These are phyloP conservation scores for Populus tomentosa DNA, from an alignment of 441 rosid species.

Conservation along the genomic window DNA sequence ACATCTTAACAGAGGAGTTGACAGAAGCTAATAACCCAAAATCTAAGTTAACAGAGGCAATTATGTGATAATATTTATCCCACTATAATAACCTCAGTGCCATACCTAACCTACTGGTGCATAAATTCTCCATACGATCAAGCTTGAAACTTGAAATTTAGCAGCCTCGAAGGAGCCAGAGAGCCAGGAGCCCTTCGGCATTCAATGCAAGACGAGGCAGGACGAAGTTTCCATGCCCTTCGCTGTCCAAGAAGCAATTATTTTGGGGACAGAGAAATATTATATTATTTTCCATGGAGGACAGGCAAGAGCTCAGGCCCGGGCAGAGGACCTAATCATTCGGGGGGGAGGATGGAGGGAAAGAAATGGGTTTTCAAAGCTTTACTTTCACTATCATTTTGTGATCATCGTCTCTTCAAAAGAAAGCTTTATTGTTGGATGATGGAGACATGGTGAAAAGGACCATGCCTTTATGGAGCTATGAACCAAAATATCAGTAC, in stretches of 20 bases:
- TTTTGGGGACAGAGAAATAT: background rate
- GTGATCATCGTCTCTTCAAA: slow-evolving; percentile 42
- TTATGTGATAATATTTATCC: slow-evolving; percentile 23
- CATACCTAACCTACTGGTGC: no score
- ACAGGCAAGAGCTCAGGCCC: slow-evolving; percentile 10
- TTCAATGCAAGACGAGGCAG: background rate
- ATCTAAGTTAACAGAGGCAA: slow-evolving; percentile 30
- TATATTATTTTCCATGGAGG: slow-evolving; percentile 1
- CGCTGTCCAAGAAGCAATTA: background rate
- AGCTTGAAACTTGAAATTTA: no score
- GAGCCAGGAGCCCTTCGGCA: no score
- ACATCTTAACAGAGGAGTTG: slow-evolving; percentile 5
- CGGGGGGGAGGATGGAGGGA: slow-evolving; percentile 27
- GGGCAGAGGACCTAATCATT: background rate
- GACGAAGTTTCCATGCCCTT: slow-evolving; percentile 13
- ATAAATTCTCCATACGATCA: background rate
- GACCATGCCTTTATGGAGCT: slow-evolving; percentile 4
- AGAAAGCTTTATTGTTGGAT: slow-evolving; percentile 40
- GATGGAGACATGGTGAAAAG: slow-evolving; percentile 20
- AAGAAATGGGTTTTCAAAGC: slow-evolving; percentile 22
- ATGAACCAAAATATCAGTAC: no score
- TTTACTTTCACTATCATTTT: slow-evolving; percentile 32
- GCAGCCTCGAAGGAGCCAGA: no score
- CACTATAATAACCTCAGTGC: slow-evolving; percentile 1
- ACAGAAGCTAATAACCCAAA: slow-evolving; percentile 25